phyloP scores from a whole-genome alignment of 2,329 filamentous ascomycete species.

The Paraphoma sp. region DNA sequence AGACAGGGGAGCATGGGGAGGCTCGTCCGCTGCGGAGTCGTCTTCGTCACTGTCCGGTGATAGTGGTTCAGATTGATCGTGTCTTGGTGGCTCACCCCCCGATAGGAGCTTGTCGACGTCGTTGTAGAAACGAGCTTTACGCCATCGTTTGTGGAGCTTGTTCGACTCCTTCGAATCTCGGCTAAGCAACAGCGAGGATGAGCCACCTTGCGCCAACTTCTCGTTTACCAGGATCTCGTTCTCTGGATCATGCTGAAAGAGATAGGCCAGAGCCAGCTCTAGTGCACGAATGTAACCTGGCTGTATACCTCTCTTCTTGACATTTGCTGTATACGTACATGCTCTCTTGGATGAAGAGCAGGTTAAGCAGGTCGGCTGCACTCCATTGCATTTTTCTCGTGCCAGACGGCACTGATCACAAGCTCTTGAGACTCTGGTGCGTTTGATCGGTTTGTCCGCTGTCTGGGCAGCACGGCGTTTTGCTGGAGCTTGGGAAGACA shows the following conservation, averaged over 20 bases:
- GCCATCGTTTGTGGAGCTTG: constrained; percentile 67
- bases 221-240: constrained; percentile 65
- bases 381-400: constrained; percentile 76
- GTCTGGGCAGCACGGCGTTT: constrained; percentile 31
- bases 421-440: constrained; percentile 71
- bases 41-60: constrained; percentile 36
- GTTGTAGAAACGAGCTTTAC: constrained; percentile 66
- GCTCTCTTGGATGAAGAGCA: constrained; percentile 68
- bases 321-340: constrained; percentile 75
- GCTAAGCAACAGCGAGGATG: constrained; percentile 58
- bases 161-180: constrained; percentile 62
- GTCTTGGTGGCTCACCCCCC: constrained; percentile 45
- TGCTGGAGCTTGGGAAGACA: constrained; percentile 33
- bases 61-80: constrained; percentile 18
- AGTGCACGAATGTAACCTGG: constrained; percentile 81
- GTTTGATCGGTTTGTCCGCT: constrained; percentile 49
- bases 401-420: constrained; percentile 73
- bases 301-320: constrained; percentile 78
- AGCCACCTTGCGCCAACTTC: constrained; percentile 58
- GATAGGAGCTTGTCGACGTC: constrained; percentile 70
- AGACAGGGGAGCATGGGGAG: constrained; percentile 2
- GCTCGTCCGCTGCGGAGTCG: constrained; percentile 30
- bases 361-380: constrained; percentile 70
- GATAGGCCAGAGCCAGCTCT: constrained; percentile 71
- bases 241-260: constrained; percentile 68